Conservation (phyloP, 768 basidiomycete genomes). For the Mycena chlorophos region DNA sequence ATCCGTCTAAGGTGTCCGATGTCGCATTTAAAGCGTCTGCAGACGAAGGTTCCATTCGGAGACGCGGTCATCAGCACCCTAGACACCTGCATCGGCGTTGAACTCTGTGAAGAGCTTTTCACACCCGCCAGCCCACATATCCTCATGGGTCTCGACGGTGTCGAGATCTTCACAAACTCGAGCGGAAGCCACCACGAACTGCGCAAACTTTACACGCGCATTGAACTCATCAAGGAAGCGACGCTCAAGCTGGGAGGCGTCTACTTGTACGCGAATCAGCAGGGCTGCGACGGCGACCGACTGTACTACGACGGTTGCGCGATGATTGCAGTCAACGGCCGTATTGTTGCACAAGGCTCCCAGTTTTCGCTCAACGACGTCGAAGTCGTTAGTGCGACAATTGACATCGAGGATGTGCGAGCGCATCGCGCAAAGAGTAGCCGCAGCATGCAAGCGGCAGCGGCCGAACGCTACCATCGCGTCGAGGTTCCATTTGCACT, state of each 20-base stretch:
- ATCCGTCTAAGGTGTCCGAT: not conserved
- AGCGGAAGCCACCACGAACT: constrained; percentile 98
- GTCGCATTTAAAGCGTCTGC: constrained; percentile 1
- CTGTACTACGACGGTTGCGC: constrained; percentile 98
- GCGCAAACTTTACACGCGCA: constrained; percentile 87
- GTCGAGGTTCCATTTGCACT: constrained; percentile 81
- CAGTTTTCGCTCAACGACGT: constrained; percentile 97
- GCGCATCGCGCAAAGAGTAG: constrained; percentile 83
- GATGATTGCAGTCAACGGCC: constrained; percentile 94
- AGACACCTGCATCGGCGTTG: constrained; percentile 96
- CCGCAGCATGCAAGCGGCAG: constrained; percentile 86
- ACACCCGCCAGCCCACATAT: constrained; percentile 97
- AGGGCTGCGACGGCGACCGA: constrained; percentile 97
- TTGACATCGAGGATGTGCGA: constrained; percentile 96
- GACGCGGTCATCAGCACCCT: constrained; percentile 91
- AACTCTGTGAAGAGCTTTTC: constrained; percentile 96
- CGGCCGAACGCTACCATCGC: constrained; percentile 72
- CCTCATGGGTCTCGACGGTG: constrained; percentile 95
- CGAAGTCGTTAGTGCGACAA: constrained; percentile 92
- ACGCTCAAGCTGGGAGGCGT: constrained; percentile 95
- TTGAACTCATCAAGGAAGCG: constrained; percentile 96
- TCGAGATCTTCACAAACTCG: constrained; percentile 99
- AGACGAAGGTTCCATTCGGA: constrained; percentile 93
- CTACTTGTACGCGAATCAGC: constrained; percentile 98
- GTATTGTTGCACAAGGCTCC: constrained; percentile 89